Percentiles rank a stretch among this genome's conserved stretches.
Evolutionary conservation across 2,329 filamentous ascomycete genomes (phyloP).

Genomic region (Colletotrichum chlorophyti): DNA sequence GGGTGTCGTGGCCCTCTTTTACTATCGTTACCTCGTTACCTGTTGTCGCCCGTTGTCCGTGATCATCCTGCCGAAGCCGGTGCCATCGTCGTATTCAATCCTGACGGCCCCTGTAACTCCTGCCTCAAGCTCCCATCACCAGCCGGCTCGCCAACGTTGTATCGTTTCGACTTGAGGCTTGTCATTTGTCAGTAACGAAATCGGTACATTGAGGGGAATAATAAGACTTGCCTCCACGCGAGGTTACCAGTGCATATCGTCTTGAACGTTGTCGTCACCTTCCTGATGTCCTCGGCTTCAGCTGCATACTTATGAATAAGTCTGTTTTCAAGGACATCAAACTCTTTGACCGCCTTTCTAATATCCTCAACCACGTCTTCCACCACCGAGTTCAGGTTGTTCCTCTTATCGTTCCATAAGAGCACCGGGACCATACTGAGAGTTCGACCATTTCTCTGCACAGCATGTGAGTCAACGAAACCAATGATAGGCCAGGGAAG

Average conservation of each 20-base stretch:
- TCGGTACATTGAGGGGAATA: no score
- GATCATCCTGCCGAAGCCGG: neutral
- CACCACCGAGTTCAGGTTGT: conserved; percentile 4
- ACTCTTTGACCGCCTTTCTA: conserved; percentile 13
- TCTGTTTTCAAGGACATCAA: conserved; percentile 17
- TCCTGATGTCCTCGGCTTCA: conserved; percentile 7
- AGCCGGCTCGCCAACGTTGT: conserved; percentile 6
- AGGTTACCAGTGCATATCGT: conserved; percentile 26
- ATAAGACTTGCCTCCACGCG: conserved; percentile 19
- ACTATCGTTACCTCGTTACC: neutral
- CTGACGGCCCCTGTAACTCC: neutral
- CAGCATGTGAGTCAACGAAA: neutral
- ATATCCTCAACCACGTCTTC: conserved; percentile 14
- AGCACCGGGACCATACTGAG: conserved; percentile 23
- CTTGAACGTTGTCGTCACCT: conserved; percentile 15
- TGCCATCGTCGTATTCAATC: neutral
- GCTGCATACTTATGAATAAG: conserved; percentile 4
- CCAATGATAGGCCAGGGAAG: no score
- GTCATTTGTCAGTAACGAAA: neutral
- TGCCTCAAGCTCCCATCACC: conserved; percentile 18
- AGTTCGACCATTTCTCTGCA: conserved; percentile 7
- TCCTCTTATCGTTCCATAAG: conserved; percentile 4
- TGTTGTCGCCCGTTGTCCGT: conserved; percentile 1
- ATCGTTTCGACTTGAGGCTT: conserved; percentile 19
- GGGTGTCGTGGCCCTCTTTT: neutral